Conservation (phyloP, 2,329 filamentous ascomycete species). For the Claviceps arundinis region DNA sequence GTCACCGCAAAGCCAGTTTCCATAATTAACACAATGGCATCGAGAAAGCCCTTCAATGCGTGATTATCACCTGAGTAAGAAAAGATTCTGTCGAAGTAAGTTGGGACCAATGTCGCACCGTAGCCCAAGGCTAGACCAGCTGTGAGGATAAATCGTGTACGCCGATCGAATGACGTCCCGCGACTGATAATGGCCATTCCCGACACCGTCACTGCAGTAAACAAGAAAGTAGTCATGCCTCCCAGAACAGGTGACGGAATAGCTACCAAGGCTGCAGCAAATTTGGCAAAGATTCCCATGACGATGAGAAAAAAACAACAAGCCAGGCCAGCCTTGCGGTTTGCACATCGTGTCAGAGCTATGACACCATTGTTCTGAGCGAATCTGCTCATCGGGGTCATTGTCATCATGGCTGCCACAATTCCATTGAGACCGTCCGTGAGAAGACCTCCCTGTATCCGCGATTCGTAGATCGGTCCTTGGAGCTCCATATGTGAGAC, state of each 20-base stretch:
- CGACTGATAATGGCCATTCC: constrained; percentile 64
- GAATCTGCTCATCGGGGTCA: constrained; percentile 68
- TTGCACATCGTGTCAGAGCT: constrained; percentile 67
- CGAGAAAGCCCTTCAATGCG: constrained; percentile 57
- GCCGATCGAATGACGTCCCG: constrained; percentile 58
- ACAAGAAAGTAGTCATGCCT: constrained; percentile 37
- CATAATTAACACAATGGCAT: constrained; percentile 61
- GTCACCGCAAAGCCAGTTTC: constrained; percentile 65
- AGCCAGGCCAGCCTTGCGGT: constrained; percentile 66
- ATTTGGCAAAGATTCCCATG: constrained; percentile 75
- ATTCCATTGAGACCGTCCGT: constrained; percentile 67
- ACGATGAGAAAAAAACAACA: constrained; percentile 65
- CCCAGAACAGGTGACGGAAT: constrained; percentile 41
- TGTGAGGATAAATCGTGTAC: constrained; percentile 72
- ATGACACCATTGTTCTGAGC: constrained; percentile 82
- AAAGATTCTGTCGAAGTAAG: constrained; percentile 59
- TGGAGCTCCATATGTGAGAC: constrained; percentile 65
- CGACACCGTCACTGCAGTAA: constrained; percentile 62
- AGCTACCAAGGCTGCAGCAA: constrained; percentile 64
- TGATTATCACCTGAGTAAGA: constrained; percentile 57
- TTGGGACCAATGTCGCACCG: constrained; percentile 51
- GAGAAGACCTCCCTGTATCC: constrained; percentile 67
- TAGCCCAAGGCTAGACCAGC: constrained; percentile 62
- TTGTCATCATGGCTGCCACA: constrained; percentile 63
- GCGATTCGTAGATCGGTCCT: constrained; percentile 57